A percentile compares a stretch with the other conserved stretches of the same genome.
Evolutionary conservation across 2,329 filamentous ascomycete genomes (phyloP).

Genomic region (Escovopsis weberi): DNA sequence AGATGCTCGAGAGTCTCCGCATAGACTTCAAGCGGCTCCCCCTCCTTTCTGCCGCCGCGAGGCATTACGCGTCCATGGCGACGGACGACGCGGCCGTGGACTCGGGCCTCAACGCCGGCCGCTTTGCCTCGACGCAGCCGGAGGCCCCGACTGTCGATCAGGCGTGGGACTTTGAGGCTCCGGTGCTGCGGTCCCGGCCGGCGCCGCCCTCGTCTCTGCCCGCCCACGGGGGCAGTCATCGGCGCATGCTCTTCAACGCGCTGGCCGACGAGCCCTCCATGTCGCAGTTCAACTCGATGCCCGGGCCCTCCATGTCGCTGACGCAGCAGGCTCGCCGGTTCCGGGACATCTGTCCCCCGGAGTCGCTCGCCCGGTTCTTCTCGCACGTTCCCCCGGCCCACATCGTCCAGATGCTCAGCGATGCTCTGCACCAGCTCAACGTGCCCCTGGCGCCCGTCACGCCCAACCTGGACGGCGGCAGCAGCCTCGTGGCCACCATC

Average conservation of each 20-base stretch:
- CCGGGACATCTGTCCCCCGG: constrained; percentile 77
- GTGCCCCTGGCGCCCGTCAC: constrained; percentile 49
- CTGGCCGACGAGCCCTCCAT: constrained; percentile 77
- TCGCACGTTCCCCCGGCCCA: constrained; percentile 62
- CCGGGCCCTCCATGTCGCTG: constrained; percentile 64
- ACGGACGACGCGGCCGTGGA: constrained; percentile 60
- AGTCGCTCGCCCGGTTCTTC: constrained; percentile 84
- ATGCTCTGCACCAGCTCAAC: constrained; percentile 73
- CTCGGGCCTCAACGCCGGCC: constrained; percentile 25
- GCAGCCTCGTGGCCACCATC: constrained; percentile 45
- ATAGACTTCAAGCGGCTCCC: constrained; percentile 72
- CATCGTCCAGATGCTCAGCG: constrained; percentile 64
- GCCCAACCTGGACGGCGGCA: constrained; percentile 28
- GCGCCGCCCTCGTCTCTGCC: constrained; percentile 23
- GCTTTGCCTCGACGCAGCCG: constrained; percentile 71
- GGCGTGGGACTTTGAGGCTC: constrained; percentile 74
- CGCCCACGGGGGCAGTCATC: constrained; percentile 17
- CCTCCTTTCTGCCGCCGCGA: constrained; percentile 34
- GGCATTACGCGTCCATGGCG: constrained; percentile 11
- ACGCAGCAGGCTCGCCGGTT: constrained; percentile 85
- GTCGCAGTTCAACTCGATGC: constrained; percentile 70
- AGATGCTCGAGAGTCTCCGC: constrained; percentile 81
- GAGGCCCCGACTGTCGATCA: constrained; percentile 53
- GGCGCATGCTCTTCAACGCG: constrained; percentile 38
- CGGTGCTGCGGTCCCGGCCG: constrained; percentile 39